Evolutionary conservation across 2,329 filamentous ascomycete genomes (phyloP), one percentile per base, ranked within the genome.

Genomic region (Talaromyces sp.): DNA sequence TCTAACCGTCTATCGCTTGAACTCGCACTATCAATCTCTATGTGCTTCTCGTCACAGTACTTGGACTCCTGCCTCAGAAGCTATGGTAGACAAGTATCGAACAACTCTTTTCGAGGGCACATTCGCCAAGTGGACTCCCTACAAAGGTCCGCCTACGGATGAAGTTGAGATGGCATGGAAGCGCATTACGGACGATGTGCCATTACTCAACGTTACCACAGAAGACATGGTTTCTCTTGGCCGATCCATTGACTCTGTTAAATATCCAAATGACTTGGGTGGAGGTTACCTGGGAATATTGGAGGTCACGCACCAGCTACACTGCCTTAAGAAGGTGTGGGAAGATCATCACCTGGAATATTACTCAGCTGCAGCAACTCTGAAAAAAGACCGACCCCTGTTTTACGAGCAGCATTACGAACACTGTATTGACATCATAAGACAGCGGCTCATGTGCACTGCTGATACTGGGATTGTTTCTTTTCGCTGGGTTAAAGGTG

Each of bases 351-450:
- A 63, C 49, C 22, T 50, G 13, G 27, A 35, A 11, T 56, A 50
- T 13, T 63, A 54, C 49, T 50, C 61, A 11, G 54, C 41, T 19
- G 27, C 61, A 8, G 41, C 49, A 22, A 49, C 37, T 15, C 49
- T 49, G 33, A 63, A 63, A 50, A 56, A 45, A 33, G 61, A 63
- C 5, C 47, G 52, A n/a, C 61, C 61, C 1, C 33, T 41, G 49
- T 22, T 63, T 11, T 63, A 63, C 11, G 61, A 63, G 37, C 47
- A 39, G 13, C 61, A 63, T 63, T 63, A 63, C 19, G 61, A 63
- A 37, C 61, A 63, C 37, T 63, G 61, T 19, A 49, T 63, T 27
- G 61, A 63, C 39, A 54, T 50, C 33, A 63, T 63, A 8, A 35
- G 61, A 27, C 61, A 63, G 37, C 52, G 37, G 22, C 52, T 63